phyloP scores from a whole-genome alignment of 495 filamentous ascomycete genomes.

The Aspergillus bridgeri region DNA sequence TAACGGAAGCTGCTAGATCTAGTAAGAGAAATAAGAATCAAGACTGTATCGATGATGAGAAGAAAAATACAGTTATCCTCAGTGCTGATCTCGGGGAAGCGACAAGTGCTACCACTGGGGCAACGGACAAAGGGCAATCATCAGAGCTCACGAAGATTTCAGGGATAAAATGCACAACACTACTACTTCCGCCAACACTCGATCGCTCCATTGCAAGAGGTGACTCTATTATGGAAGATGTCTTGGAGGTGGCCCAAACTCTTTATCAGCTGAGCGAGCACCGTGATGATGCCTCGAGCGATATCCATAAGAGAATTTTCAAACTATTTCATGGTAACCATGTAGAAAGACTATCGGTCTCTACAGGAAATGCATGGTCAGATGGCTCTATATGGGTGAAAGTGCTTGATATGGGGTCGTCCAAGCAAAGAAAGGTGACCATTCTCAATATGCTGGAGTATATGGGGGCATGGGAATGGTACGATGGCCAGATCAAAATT shows the following conservation, averaged over 20 bases:
- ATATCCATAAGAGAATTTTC: background rate
- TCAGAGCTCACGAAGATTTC: too few species aligned
- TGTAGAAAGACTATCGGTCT: background rate
- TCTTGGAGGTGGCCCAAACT: background rate
- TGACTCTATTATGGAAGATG: too few species aligned
- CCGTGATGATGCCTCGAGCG: background rate
- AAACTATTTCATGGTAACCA: background rate
- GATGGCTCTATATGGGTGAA: background rate
- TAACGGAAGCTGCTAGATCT: too few species aligned
- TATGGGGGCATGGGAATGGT: background rate
- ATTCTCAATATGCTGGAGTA: background rate
- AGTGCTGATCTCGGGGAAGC: too few species aligned
- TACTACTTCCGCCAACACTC: too few species aligned
- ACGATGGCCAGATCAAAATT: background rate
- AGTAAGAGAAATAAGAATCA: too few species aligned
- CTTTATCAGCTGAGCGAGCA: background rate
- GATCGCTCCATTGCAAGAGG: too few species aligned
- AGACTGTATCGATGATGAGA: too few species aligned
- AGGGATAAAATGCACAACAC: background rate
- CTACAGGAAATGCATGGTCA: background rate
- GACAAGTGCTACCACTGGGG: too few species aligned
- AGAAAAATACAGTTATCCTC: too few species aligned
- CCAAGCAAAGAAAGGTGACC: background rate
- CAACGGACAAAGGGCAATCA: too few species aligned
- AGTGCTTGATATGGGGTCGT: background rate